phyloP scores from a whole-genome alignment of 805 yeast species.

The Ogataea sp. region DNA sequence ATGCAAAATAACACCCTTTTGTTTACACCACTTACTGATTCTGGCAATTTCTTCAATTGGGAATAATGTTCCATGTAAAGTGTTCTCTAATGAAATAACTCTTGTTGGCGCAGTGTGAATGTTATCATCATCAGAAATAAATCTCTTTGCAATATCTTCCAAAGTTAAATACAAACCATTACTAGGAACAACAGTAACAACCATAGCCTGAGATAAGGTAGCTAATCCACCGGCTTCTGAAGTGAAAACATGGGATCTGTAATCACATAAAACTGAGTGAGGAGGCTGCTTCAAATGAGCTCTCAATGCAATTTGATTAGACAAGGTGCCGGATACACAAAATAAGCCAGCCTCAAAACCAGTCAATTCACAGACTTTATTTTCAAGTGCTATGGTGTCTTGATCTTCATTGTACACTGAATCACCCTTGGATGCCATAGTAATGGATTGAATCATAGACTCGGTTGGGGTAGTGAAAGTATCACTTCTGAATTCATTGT shows the following conservation, averaged over 20 bases:
- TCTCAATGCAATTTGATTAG: slow-evolving; percentile 81
- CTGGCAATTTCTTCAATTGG: slow-evolving; percentile 73
- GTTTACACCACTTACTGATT: slow-evolving; percentile 64
- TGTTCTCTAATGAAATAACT: slow-evolving; percentile 79
- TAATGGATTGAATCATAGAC: slow-evolving; percentile 57
- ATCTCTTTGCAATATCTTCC: slow-evolving; percentile 63
- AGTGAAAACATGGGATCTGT: slow-evolving; percentile 74
- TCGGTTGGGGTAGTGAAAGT: slow-evolving; percentile 86
- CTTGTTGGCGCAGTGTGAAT: slow-evolving; percentile 86
- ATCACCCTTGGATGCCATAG: slow-evolving; percentile 64
- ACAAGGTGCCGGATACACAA: slow-evolving; percentile 84
- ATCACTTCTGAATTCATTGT: slow-evolving; percentile 62
- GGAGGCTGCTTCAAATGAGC: slow-evolving; percentile 77
- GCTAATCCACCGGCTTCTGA: slow-evolving; percentile 93
- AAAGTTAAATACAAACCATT: slow-evolving; percentile 73
- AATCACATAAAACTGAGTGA: slow-evolving; percentile 76
- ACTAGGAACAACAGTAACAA: slow-evolving; percentile 67
- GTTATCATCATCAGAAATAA: slow-evolving; percentile 67
- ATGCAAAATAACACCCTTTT: slow-evolving; percentile 55
- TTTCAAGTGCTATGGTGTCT: slow-evolving; percentile 58
- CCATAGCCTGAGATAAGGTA: slow-evolving; percentile 86
- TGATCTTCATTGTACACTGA: slow-evolving; percentile 83
- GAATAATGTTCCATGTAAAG: slow-evolving; percentile 72
- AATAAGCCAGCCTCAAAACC: slow-evolving; percentile 78
- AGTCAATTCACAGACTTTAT: slow-evolving; percentile 53